Evolutionary conservation across 768 basidiomycete genomes (phyloP), one percentile per base, ranked within the genome.

Genomic region (Agaricus subrufescens): DNA sequence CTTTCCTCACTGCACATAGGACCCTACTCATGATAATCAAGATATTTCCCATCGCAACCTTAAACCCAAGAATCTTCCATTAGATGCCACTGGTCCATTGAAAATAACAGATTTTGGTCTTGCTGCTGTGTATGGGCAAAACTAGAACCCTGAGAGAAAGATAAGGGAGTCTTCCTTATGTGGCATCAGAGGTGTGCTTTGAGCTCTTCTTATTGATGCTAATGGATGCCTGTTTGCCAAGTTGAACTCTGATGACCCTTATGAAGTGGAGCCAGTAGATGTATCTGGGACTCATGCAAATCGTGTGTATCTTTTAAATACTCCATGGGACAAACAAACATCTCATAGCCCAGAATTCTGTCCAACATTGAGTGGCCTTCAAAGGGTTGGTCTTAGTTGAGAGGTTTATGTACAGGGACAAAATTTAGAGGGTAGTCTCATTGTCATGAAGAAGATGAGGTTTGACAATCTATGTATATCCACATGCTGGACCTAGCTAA

Each of bases 91-190:
- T 2, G 95, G 95, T 49, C 76, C 83, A 5, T 84, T 99, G 60
- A 98, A 98, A 67, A 87, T 99, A 51, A 89, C 91, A 0, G 97
- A 99, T 67, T 99, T 98, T 68, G 97, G 97, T 0, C 78, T 99
- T 1, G 93, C 91, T 5, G 84, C 91, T 0, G 93, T 98, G 0
- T 99, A 85, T 71, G 0, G 94, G 94, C 0, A 85, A 87, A 67
- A 91, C 85, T 19, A 77, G 96, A 4, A 65, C 74, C 43, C 72
- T 99, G 38, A 85, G 78, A 1, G 95, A 94, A 60, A 72, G 89
- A 47, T 97, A 94, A 66, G 95, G 95, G 1, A 95, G 92, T 69
- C 70, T 95, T 47, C 95, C 95, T 0, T 98, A 98, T 67, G 87
- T 96, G 12, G 95, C 95, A 0, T 95, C 95, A 0, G 95, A 98